These are phyloP conservation scores for Neoconidiobolus thromboides DNA, from an alignment of 371 early-diverging fungal genomes.

Conservation along the genomic window DNA sequence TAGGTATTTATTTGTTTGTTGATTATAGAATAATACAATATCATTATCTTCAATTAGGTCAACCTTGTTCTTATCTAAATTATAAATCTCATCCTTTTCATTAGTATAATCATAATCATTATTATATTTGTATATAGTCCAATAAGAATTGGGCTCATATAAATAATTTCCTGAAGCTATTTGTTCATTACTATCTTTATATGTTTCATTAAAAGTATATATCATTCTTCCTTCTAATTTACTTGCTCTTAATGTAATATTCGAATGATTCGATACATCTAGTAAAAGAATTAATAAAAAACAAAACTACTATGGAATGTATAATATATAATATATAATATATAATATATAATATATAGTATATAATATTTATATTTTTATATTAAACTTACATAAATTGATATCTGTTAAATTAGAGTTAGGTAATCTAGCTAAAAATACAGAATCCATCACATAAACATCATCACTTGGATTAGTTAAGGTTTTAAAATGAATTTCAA, in stretches of 20 bases:
- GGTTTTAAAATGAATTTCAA: slow-evolving; percentile 81
- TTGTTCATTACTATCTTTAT: slow-evolving; percentile 17
- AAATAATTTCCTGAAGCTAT: slow-evolving; percentile 54
- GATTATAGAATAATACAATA: slow-evolving; percentile 15
- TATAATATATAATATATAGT: no score
- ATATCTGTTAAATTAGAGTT: slow-evolving; percentile 63
- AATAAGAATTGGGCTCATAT: slow-evolving; percentile 89
- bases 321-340: no score
- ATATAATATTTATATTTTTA: not conserved
- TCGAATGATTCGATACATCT: slow-evolving; percentile 88
- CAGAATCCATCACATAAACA: slow-evolving; percentile 94
- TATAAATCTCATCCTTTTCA: not conserved
- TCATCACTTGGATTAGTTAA: slow-evolving; percentile 77
- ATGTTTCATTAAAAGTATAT: slow-evolving; percentile 68
- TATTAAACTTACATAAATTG: slow-evolving; percentile 43
- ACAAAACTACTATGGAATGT: no score
- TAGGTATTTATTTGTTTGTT: no score
- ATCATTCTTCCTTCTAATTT: slow-evolving; percentile 81
- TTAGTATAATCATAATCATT: slow-evolving; percentile 89
- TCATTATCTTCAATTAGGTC: slow-evolving; percentile 8
- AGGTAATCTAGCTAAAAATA: slow-evolving; percentile 85
- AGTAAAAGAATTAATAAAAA: not conserved
- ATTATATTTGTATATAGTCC: slow-evolving; percentile 89
- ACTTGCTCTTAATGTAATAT: slow-evolving; percentile 70
- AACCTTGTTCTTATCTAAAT: not conserved